These are phyloP conservation scores for Podaxis rugospora DNA, from an alignment of 768 basidiomycete genomes.

Conservation along the genomic window DNA sequence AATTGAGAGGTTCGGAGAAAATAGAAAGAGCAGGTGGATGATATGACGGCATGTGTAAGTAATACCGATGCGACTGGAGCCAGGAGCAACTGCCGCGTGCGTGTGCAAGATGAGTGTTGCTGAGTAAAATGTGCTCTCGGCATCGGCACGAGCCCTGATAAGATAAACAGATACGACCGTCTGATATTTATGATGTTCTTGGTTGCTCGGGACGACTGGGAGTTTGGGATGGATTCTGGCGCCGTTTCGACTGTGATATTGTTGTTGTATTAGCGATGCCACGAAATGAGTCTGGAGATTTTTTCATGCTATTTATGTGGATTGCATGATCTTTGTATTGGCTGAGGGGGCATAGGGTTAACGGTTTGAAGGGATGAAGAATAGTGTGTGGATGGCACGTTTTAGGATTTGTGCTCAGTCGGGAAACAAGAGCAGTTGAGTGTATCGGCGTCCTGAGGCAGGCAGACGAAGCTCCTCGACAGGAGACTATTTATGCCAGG, in stretches of 20 bases:
- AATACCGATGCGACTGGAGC: not conserved
- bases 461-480: too few relatives aligned
- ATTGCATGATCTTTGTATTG: not conserved
- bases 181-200: not conserved
- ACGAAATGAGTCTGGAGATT: not conserved
- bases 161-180: not conserved
- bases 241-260: too few relatives aligned
- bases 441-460: too few relatives aligned
- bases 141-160: not conserved
- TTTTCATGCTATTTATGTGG: not conserved
- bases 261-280: not conserved
- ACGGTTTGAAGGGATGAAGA: too few relatives aligned
- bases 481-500: too few relatives aligned
- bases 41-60: not conserved
- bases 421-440: too few relatives aligned
- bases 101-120: not conserved
- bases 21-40: not conserved
- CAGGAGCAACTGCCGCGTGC: not conserved
- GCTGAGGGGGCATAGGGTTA: too few relatives aligned
- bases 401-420: too few relatives aligned
- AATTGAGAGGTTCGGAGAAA: conserved; percentile 14
- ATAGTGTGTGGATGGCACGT: too few relatives aligned
- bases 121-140: not conserved
- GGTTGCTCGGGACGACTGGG: not conserved
- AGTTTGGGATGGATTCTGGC: not conserved